These are phyloP conservation scores for Alternaria sp. DNA, from an alignment of 2,329 filamentous ascomycete species.

Conservation along the genomic window DNA sequence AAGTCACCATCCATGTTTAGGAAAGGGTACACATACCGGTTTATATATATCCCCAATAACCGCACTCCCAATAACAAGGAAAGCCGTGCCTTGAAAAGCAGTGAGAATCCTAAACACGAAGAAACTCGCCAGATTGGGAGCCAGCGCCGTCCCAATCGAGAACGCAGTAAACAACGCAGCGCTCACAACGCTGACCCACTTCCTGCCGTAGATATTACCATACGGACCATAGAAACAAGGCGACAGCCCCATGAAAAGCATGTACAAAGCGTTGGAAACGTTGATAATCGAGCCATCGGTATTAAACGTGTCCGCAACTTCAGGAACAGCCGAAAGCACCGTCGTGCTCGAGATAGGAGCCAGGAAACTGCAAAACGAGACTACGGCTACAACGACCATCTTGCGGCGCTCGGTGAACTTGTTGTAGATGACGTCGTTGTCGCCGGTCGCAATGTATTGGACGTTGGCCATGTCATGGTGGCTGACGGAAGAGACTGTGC, in stretches of 20 bases:
- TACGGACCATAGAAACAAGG: constrained; percentile 75
- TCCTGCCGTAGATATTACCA: constrained; percentile 57
- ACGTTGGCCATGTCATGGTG: constrained; percentile 43
- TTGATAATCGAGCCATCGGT: constrained; percentile 75
- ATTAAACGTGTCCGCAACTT: constrained; percentile 69
- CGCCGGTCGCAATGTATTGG: constrained; percentile 36
- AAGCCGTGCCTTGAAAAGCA: constrained; percentile 76
- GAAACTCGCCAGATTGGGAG: constrained; percentile 73
- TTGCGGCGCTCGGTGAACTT: constrained; percentile 68
- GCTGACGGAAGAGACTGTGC: constrained; percentile 38
- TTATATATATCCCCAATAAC: constrained; percentile 67
- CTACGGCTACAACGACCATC: constrained; percentile 68
- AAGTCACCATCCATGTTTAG: not conserved
- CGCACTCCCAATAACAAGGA: constrained; percentile 73
- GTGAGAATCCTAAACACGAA: constrained; percentile 77
- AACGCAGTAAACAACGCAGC: constrained; percentile 70
- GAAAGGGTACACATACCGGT: constrained; percentile 36
- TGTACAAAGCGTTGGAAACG: constrained; percentile 75
- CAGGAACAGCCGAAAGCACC: constrained; percentile 74
- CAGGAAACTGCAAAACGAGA: constrained; percentile 78
- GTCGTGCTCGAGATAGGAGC: constrained; percentile 77
- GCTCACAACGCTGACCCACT: constrained; percentile 64
- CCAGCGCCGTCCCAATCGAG: constrained; percentile 73
- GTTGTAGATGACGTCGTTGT: constrained; percentile 65
- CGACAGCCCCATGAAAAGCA: constrained; percentile 70